Percentiles rank a stretch among this genome's conserved stretches.
Evolutionary conservation across 768 basidiomycete genomes (phyloP).

Genomic region (Agaricus bisporus): DNA sequence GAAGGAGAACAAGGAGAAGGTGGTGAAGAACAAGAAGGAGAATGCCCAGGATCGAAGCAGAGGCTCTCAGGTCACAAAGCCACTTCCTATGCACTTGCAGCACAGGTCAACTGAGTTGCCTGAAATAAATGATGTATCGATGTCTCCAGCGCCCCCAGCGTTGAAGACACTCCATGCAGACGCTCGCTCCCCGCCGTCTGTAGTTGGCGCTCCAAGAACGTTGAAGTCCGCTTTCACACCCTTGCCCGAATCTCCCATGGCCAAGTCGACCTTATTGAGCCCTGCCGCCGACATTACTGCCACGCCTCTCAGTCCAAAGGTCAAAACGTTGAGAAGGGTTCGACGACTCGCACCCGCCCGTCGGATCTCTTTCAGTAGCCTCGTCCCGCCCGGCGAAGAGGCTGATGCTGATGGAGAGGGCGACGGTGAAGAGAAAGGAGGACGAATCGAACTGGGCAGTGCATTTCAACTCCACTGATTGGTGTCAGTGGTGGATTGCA

Average conservation of each 20-base stretch:
- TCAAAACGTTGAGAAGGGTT: conserved; percentile 45
- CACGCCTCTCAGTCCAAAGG: conserved; percentile 20
- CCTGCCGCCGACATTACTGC: conserved; percentile 12
- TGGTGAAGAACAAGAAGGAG: conserved; percentile 9
- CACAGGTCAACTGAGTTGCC: conserved; percentile 64
- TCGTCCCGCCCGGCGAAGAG: conserved; percentile 32
- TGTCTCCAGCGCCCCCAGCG: conserved; percentile 10
- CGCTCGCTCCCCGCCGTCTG: conserved; percentile 6
- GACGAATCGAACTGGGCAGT: conserved; percentile 42
- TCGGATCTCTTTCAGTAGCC: conserved; percentile 62
- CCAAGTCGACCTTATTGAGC: conserved; percentile 7
- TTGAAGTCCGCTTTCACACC: conserved; percentile 1
- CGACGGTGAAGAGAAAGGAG: conserved; percentile 21
- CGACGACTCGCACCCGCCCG: conserved; percentile 41
- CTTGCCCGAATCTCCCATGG: conserved; percentile 5
- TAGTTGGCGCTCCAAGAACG: conserved; percentile 1
- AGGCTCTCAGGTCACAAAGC: conserved; percentile 11
- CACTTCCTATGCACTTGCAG: conserved; percentile 42
- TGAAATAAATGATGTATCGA: conserved; percentile 15
- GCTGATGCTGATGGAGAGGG: conserved; percentile 29
- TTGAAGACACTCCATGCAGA: neutral
- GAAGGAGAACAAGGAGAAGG: conserved; percentile 13
- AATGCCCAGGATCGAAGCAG: conserved; percentile 4
- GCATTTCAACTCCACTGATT: conserved; percentile 44
- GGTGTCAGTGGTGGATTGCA: neutral